These are phyloP conservation scores for Eucalyptus shirleyi DNA, from an alignment of 345 rosid species.

Conservation along the genomic window DNA sequence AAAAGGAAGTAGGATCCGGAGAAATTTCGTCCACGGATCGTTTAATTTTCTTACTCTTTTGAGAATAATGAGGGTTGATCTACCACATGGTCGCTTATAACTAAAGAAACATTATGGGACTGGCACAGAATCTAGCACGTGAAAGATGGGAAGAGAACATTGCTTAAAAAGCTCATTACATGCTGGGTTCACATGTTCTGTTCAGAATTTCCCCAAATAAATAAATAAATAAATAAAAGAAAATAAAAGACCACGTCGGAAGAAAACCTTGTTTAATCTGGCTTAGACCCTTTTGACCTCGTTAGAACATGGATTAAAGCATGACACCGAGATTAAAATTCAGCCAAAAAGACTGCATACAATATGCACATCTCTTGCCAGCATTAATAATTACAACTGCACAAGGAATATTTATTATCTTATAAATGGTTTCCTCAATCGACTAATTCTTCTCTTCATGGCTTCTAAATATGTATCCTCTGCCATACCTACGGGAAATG, in stretches of 20 bases:
- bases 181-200: neutral
- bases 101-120: neutral
- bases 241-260: neutral
- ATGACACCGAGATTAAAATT: neutral
- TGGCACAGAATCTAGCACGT: neutral
- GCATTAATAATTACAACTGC: neutral
- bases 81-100: neutral
- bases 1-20: neutral
- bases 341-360: neutral
- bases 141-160: neutral
- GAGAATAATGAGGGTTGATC: neutral
- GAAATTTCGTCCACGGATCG: neutral
- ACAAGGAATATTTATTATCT: neutral
- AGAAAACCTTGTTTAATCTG: neutral
- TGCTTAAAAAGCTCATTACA: neutral
- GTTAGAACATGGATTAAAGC: neutral
- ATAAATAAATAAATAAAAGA: too few relatives aligned
- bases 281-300: neutral
- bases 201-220: neutral
- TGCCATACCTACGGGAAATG: neutral
- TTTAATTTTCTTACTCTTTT: neutral
- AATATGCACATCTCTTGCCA: neutral
- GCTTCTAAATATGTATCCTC: neutral
- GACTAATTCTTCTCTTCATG: neutral
- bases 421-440: neutral